A percentile compares a stretch with the other conserved stretches of the same genome.
These are phyloP conservation scores for Monosporascus sp. DNA, from an alignment of 2,329 filamentous ascomycete genomes.

Conservation along the genomic window DNA sequence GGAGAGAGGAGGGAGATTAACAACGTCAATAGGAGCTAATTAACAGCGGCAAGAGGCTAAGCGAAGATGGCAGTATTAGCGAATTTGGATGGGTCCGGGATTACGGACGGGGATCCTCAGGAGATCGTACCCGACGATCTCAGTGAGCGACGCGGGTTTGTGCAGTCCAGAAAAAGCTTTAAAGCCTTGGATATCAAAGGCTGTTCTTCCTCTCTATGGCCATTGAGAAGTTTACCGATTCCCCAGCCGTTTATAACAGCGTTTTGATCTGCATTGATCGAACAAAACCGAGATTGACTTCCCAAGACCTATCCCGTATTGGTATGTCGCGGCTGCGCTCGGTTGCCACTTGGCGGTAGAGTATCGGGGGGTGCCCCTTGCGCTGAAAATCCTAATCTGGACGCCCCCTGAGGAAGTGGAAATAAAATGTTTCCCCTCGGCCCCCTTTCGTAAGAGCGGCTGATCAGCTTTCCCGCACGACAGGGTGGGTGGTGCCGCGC, in stretches of 20 bases:
- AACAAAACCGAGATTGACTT: background rate
- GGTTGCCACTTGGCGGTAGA: background rate
- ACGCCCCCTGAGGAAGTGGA: background rate
- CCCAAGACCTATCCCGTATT: background rate
- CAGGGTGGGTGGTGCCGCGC: no score
- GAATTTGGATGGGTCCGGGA: background rate
- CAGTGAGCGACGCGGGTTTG: background rate
- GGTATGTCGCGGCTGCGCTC: background rate
- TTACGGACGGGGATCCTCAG: background rate
- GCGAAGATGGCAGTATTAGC: background rate
- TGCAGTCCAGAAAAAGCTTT: background rate
- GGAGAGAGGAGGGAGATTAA: slow-evolving; percentile 18
- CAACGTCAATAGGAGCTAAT: background rate
- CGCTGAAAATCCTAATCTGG: background rate
- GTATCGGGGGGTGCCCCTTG: background rate
- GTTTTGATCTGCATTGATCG: no score
- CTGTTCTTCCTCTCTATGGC: background rate
- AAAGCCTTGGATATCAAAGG: background rate
- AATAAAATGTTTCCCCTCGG: background rate
- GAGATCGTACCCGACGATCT: background rate
- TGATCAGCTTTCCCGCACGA: background rate
- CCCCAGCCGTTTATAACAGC: background rate
- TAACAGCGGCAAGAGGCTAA: background rate
- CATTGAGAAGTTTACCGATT: background rate
- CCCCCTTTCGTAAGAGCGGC: background rate